Evolutionary conservation across 257 asterid genomes (phyloP).

Genomic region (Petunia axillaris): DNA sequence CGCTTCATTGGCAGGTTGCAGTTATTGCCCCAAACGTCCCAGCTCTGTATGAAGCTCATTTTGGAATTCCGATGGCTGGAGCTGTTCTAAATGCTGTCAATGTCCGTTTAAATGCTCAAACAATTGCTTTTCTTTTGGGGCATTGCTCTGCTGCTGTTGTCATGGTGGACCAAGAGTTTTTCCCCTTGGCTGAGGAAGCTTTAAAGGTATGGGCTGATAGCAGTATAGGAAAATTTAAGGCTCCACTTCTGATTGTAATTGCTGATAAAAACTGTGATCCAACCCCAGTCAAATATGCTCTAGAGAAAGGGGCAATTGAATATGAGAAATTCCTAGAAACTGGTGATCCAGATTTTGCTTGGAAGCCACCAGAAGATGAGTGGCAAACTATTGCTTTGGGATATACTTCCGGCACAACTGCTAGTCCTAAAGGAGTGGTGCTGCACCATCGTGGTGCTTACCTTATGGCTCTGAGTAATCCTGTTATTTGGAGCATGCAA

Average conservation of each 20-base stretch:
- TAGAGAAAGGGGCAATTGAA: slow-evolving; percentile 72
- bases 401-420: slow-evolving; percentile 95
- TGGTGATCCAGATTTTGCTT: slow-evolving; percentile 69
- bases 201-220: slow-evolving; percentile 50
- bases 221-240: slow-evolving; percentile 49
- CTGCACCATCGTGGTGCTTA: slow-evolving; percentile 96
- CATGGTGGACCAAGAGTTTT: slow-evolving; percentile 91
- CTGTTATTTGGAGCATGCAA: slow-evolving; percentile 66
- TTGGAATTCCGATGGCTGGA: slow-evolving; percentile 95
- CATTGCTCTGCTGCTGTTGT: slow-evolving; percentile 71
- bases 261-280: slow-evolving; percentile 75
- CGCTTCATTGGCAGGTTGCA: slow-evolving; percentile 60
- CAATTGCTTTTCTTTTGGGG: slow-evolving; percentile 79
- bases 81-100: slow-evolving; percentile 91
- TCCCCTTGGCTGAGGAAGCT: slow-evolving; percentile 78
- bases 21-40: slow-evolving; percentile 94
- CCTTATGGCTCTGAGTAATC: slow-evolving; percentile 81
- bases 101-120: slow-evolving; percentile 77
- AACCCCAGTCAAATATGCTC: slow-evolving; percentile 57
- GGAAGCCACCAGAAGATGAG: slow-evolving; percentile 90
- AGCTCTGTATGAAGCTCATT: slow-evolving; percentile 89
- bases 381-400: slow-evolving; percentile 94
- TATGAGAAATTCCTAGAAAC: slow-evolving; percentile 79
- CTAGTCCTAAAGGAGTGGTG: slow-evolving; percentile 98
- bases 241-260: slow-evolving; percentile 67